phyloP scores from a whole-genome alignment of 768 basidiomycete species.

The Phanerodontia chrysosporium region DNA sequence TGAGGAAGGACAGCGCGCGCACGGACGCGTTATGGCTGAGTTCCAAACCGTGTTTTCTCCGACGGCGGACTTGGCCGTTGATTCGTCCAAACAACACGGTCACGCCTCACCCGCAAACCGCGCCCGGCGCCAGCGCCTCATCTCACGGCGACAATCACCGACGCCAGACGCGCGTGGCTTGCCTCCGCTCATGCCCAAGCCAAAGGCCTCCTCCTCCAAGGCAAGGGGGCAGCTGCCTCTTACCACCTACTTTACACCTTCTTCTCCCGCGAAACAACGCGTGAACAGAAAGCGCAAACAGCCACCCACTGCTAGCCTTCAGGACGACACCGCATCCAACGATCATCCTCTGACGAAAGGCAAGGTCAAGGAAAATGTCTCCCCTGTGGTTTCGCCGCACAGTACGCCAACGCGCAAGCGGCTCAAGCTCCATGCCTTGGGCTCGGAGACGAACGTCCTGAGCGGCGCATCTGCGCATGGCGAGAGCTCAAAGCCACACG shows the following conservation, averaged over 20 bases:
- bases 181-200: not conserved
- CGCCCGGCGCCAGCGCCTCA: not conserved
- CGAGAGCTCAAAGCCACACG: not conserved
- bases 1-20: not conserved
- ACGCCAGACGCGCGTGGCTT: too few relatives aligned
- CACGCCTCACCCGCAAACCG: not conserved
- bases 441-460: not conserved
- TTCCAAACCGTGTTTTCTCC: constrained; percentile 37
- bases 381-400: not conserved
- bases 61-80: constrained; percentile 11
- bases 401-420: not conserved
- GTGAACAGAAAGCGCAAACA: not conserved
- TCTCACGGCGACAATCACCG: not conserved
- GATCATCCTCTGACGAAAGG: constrained; percentile 11
- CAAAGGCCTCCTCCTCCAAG: not conserved
- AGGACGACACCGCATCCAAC: not conserved
- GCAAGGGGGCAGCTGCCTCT: not conserved
- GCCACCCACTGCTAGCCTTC: not conserved
- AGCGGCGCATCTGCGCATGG: not conserved
- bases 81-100: not conserved
- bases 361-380: constrained; percentile 16
- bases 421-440: not conserved
- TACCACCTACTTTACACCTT: not conserved
- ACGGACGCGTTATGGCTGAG: constrained; percentile 20
- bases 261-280: not conserved